Evolutionary conservation across 2,329 filamentous ascomycete genomes (phyloP).

Genomic region (Claviceps paspali): DNA sequence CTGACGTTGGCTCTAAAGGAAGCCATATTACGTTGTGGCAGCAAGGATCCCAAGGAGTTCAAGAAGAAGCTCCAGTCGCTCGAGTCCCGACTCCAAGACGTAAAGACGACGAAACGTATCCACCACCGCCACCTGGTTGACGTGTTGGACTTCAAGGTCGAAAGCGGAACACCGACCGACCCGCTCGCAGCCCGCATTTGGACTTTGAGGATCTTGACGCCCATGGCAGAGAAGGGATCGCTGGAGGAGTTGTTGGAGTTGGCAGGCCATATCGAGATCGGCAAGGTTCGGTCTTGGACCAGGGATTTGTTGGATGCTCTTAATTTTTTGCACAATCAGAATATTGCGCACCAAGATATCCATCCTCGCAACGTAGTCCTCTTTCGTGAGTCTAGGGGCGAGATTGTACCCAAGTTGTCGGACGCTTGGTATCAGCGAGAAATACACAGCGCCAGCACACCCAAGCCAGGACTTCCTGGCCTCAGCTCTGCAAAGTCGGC

Average conservation of each 20-base stretch:
- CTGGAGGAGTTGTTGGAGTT: slow-evolving; percentile 70
- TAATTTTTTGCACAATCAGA: slow-evolving; percentile 72
- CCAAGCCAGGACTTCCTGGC: slow-evolving; percentile 35
- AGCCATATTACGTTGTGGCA: slow-evolving; percentile 40
- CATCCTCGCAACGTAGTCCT: slow-evolving; percentile 69
- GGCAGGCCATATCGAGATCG: slow-evolving; percentile 56
- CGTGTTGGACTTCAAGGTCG: slow-evolving; percentile 71
- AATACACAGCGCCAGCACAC: slow-evolving; percentile 44
- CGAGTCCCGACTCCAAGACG: slow-evolving; percentile 58
- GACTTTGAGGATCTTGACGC: slow-evolving; percentile 61
- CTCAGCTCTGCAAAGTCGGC: slow-evolving; percentile 53
- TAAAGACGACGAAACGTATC: slow-evolving; percentile 59
- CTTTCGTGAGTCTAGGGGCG: slow-evolving; percentile 51
- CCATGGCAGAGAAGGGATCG: slow-evolving; percentile 68
- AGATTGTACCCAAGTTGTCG: slow-evolving; percentile 57
- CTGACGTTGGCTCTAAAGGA: slow-evolving; percentile 63
- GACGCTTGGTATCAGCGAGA: slow-evolving; percentile 58
- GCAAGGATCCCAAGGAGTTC: slow-evolving; percentile 45
- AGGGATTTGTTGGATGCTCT: slow-evolving; percentile 80
- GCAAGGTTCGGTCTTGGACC: slow-evolving; percentile 77
- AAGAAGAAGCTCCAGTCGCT: slow-evolving; percentile 64
- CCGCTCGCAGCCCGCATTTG: slow-evolving; percentile 31
- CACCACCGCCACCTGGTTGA: slow-evolving; percentile 64
- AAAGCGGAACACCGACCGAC: slow-evolving; percentile 31
- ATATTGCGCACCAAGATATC: slow-evolving; percentile 70